Evolutionary conservation across 2,329 filamentous ascomycete genomes (phyloP).

Genomic region (Huntiella moniliformis): DNA sequence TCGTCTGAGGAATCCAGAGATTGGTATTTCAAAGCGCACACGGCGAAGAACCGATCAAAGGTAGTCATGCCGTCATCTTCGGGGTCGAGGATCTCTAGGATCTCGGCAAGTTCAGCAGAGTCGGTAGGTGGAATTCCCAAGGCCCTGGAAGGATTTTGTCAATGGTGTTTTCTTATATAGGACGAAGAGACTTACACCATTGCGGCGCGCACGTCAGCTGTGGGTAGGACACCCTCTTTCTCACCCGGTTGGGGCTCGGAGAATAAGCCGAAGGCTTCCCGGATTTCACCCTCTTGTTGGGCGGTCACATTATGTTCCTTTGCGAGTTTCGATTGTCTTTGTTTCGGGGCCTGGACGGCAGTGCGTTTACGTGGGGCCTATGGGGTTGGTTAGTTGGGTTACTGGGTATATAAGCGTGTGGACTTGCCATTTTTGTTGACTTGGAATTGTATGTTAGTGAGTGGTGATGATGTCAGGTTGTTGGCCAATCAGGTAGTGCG

Average conservation of each 20-base stretch:
- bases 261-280: constrained; percentile 77
- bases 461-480: too few relatives aligned
- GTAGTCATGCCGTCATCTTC: constrained; percentile 57
- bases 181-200: constrained; percentile 39
- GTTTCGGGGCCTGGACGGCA: constrained; percentile 19
- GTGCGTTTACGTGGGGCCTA: constrained; percentile 36
- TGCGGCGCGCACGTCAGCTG: constrained; percentile 49
- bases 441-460: too few relatives aligned
- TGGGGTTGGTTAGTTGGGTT: neutral
- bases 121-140: constrained; percentile 52
- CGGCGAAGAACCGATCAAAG: constrained; percentile 68
- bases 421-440: too few relatives aligned
- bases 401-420: neutral
- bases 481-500: too few relatives aligned
- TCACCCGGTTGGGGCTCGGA: constrained; percentile 50
- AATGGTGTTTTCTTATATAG: neutral
- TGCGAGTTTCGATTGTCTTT: constrained; percentile 68
- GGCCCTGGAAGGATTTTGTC: constrained; percentile 34
- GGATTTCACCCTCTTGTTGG: constrained; percentile 75
- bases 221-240: constrained; percentile 51
- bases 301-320: constrained; percentile 76
- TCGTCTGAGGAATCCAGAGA: constrained; percentile 33
- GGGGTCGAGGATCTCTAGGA: constrained; percentile 67
- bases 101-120: constrained; percentile 51
- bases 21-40: constrained; percentile 74